Evolutionary conservation across 176 grass and related monocot species (phyloP).

Genomic region (Musa beccarii): DNA sequence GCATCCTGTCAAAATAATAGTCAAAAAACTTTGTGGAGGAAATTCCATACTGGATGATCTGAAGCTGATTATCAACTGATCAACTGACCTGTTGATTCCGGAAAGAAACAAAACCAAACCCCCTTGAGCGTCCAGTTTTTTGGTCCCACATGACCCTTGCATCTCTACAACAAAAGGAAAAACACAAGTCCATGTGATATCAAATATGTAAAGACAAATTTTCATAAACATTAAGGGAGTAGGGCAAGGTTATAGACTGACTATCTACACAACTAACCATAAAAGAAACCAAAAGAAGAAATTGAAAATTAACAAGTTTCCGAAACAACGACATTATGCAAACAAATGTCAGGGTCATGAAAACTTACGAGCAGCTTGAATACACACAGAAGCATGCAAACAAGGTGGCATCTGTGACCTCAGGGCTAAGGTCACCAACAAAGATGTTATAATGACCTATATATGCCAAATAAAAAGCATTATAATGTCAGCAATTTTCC

Average conservation of each 20-base stretch:
- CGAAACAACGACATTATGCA: neutral
- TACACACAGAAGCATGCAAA: constrained; percentile 84
- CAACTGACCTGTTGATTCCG: constrained; percentile 17
- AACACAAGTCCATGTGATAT: too few relatives aligned
- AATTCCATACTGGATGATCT: neutral
- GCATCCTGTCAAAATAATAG: constrained; percentile 57
- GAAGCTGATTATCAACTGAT: neutral
- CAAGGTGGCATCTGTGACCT: constrained; percentile 86
- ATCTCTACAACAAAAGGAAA: too few relatives aligned
- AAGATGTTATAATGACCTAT: constrained; percentile 93
- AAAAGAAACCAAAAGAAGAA: too few relatives aligned
- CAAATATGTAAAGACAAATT: too few relatives aligned
- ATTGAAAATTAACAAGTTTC: constrained; percentile 2
- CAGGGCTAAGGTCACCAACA: constrained; percentile 93
- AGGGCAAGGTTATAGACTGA: too few relatives aligned
- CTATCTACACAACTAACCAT: too few relatives aligned
- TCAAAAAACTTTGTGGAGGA: constrained; percentile 12
- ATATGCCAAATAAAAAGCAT: constrained; percentile 9
- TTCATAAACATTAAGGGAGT: too few relatives aligned
- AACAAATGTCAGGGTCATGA: constrained; percentile 5
- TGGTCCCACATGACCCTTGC: constrained; percentile 2
- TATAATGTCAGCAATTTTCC: neutral
- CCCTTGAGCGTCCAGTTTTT: constrained; percentile 23
- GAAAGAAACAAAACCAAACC: constrained; percentile 23
- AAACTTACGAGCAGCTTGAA: constrained; percentile 86